These are phyloP conservation scores for Croton setiger DNA, from an alignment of 441 rosid species.

Conservation along the genomic window DNA sequence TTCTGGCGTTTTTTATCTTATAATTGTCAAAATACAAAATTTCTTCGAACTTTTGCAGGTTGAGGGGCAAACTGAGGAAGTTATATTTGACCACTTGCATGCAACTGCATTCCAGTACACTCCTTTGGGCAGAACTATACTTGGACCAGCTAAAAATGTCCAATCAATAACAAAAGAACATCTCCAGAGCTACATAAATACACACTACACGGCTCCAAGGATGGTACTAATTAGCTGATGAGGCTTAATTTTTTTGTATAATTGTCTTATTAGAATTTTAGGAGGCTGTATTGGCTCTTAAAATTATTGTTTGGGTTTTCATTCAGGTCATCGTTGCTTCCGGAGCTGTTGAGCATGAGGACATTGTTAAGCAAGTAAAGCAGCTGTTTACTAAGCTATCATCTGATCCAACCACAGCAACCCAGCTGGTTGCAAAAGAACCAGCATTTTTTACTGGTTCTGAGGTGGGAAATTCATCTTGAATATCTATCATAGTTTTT, in stretches of 20 bases:
- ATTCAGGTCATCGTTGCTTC: constrained; percentile 86
- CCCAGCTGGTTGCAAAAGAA: constrained; percentile 80
- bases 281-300: background rate
- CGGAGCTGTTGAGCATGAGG: constrained; percentile 99
- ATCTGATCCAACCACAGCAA: constrained; percentile 75
- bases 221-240: constrained; percentile 47
- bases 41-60: constrained; percentile 46
- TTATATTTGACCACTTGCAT: constrained; percentile 96
- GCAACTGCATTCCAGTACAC: constrained; percentile 98
- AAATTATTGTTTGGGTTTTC: constrained; percentile 9
- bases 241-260: constrained; percentile 9
- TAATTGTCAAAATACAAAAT: constrained; percentile 6
- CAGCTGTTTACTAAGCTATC: constrained; percentile 78
- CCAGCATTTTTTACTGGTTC: constrained; percentile 93
- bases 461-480: constrained; percentile 55
- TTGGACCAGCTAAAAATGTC: constrained; percentile 90
- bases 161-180: constrained; percentile 72
- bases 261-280: background rate
- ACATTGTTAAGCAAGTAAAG: constrained; percentile 83
- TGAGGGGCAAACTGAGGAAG: constrained; percentile 96
- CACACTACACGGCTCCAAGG: constrained; percentile 99
- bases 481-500: constrained; percentile 8
- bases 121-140: constrained; percentile 94
- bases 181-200: constrained; percentile 79
- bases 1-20: constrained; percentile 4